Conservation (phyloP, 192 early-diverging fungal genomes). For the Backusella luteola region DNA sequence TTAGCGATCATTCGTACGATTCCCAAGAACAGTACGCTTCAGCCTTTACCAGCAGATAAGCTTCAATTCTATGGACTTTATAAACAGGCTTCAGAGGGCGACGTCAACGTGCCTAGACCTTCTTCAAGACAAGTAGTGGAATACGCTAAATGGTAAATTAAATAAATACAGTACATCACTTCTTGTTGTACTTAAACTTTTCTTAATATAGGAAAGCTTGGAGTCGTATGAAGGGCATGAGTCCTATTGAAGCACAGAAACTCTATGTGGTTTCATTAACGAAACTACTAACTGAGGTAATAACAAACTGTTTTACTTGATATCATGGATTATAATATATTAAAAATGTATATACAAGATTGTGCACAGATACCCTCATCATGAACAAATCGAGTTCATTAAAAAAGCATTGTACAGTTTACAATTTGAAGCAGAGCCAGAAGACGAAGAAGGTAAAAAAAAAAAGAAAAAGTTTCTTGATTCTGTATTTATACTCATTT, state of each 20-base stretch:
- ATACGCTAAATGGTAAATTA: conserved; percentile 34
- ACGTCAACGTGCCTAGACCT: conserved; percentile 19
- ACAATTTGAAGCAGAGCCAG: conserved; percentile 3
- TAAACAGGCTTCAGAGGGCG: conserved; percentile 30
- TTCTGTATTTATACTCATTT: background rate
- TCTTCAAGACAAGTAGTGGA: conserved; percentile 15
- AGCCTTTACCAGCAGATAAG: conserved; percentile 26
- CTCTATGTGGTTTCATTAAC: conserved; percentile 29
- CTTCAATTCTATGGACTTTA: conserved; percentile 35
- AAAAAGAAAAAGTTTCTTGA: background rate
- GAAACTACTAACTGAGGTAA: conserved; percentile 23
- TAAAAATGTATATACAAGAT: background rate
- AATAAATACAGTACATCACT: background rate
- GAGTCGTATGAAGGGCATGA: conserved; percentile 21
- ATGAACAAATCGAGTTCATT: conserved; percentile 8
- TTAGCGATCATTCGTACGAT: conserved; percentile 7
- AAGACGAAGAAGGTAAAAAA: conserved; percentile 9
- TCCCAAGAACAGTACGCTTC: conserved; percentile 8
- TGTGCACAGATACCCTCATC: conserved; percentile 11
- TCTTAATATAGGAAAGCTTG: conserved; percentile 29
- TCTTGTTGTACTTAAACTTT: background rate
- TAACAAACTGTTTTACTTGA: background rate
- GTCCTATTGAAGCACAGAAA: conserved; percentile 25
- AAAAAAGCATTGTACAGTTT: conserved; percentile 15
- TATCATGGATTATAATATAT: background rate